Evolutionary conservation across 352 stramenopile species (phyloP), one percentile per base, ranked within the genome.

Genomic region (Thalassiosira hispida): DNA sequence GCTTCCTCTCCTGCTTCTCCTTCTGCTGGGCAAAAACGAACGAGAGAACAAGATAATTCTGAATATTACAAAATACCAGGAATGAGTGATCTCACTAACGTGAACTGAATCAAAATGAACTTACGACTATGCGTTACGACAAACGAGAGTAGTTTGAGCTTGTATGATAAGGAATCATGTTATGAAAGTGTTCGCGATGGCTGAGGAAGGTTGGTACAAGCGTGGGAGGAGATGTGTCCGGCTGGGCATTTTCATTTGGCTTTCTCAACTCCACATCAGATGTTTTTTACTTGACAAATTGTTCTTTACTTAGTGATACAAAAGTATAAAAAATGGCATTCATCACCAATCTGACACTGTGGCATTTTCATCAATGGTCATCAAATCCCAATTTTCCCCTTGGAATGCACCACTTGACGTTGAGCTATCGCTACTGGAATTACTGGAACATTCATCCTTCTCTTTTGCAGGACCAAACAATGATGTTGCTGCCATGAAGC

Each of bases 311-410:
- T n/a, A n/a, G n/a, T n/a, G n/a, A n/a, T n/a, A 42, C 33, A 42
- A 42, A 5, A 42, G 5, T 11, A 12, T 5, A 42, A 5, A 42
- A 42, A 5, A 42, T 42, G 33, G 5, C 5, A 5, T 42, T 42
- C 11, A 11, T 11, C 11, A 57, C 40, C 40, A 69, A 29, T 52
- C 40, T 52, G 6, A 20, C 2, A 79, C 59, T 55, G 51, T 79
- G 23, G 60, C 59, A 49, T 79, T 40, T 66, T 79, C 70, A 57
- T 79, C 57, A 59, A 79, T 79, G 22, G 70, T 79, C 20, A 79
- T 66, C 51, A 79, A 70, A n/a, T 49, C 40, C 60, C 70, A 79
- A 66, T 59, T 29, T 68, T 55, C 49, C 44, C 57, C n/a, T 18
- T 56, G 52, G 47, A 49, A 20, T 46, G 47, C 11, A 22, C 40